Conservation (phyloP, 1,284 basidiomycete genomes). For the Leccinum angustisporum region DNA sequence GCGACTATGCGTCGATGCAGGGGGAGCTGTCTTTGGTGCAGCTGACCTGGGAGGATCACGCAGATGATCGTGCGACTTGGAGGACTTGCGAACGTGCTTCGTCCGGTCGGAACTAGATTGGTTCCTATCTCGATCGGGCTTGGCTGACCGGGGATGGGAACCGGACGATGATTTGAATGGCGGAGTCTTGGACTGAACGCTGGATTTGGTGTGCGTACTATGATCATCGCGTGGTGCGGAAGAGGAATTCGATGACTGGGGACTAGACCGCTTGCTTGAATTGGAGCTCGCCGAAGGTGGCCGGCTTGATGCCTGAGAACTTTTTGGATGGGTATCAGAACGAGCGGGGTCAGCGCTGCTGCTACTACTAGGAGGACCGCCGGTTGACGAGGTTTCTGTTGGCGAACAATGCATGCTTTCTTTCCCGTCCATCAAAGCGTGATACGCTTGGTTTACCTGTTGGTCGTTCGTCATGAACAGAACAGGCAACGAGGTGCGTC, state of each 20-base stretch:
- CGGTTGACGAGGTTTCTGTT: constrained; percentile 28
- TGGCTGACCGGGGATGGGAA: constrained; percentile 16
- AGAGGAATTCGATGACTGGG: constrained; percentile 9
- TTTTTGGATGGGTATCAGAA: constrained; percentile 25
- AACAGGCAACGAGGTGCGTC: constrained; percentile 22
- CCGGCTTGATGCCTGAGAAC: constrained; percentile 28
- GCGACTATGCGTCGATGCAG: constrained; percentile 15
- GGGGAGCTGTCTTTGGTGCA: constrained; percentile 4
- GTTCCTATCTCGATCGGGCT: constrained; percentile 13
- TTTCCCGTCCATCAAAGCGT: constrained; percentile 72
- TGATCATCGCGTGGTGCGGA: constrained; percentile 15
- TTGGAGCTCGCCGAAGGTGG: constrained; percentile 33
- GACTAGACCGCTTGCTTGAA: constrained; percentile 26
- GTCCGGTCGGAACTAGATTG: constrained; percentile 17
- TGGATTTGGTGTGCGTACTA: constrained; percentile 9
- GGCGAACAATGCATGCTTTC: constrained; percentile 47
- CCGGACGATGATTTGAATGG: constrained; percentile 11
- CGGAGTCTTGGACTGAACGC: constrained; percentile 12
- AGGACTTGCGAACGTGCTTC: constrained; percentile 16
- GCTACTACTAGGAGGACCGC: constrained; percentile 17
- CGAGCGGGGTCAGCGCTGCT: constrained; percentile 21
- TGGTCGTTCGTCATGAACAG: not conserved
- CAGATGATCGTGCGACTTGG: constrained; percentile 27
- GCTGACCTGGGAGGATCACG: constrained; percentile 21
- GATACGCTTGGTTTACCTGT: constrained; percentile 43